phyloP scores from a whole-genome alignment of 1,284 basidiomycete genomes.

The Phellopilus nigrolimitatus region DNA sequence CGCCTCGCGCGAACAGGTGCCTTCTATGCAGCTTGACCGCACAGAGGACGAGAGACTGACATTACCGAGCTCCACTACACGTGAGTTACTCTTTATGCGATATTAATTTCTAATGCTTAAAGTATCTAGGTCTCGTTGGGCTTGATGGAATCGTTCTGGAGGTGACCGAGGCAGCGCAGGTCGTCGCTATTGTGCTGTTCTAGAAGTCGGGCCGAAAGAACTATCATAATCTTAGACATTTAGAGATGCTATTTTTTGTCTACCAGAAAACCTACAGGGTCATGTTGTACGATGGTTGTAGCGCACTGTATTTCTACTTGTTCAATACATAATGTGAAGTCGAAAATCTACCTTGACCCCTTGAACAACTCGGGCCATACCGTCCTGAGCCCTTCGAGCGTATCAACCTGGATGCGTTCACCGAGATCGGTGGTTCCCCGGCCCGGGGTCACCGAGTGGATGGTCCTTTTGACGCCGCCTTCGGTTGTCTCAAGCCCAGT shows the following conservation, averaged over 20 bases:
- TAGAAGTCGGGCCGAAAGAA: conserved; percentile 30
- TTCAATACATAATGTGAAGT: not conserved
- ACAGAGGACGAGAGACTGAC: conserved; percentile 75
- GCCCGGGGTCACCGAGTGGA: conserved; percentile 35
- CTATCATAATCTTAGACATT: not conserved
- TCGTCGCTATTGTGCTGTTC: conserved; percentile 69
- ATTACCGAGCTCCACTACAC: conserved; percentile 66
- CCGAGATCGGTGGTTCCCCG: conserved; percentile 4
- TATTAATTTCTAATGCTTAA: conserved; percentile 23
- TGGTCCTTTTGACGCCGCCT: conserved; percentile 51
- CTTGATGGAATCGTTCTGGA: conserved; percentile 82
- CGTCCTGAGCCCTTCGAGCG: conserved; percentile 56
- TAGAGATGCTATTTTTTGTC: too few relatives aligned
- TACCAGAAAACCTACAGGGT: not conserved
- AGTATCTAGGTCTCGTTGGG: conserved; percentile 56
- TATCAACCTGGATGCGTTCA: conserved; percentile 43
- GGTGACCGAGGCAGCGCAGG: conserved; percentile 72
- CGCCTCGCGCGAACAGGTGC: conserved; percentile 52
- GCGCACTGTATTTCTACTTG: not conserved
- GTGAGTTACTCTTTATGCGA: conserved; percentile 38
- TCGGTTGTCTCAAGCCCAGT: conserved; percentile 54
- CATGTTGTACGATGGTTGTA: not conserved
- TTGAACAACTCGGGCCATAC: conserved; percentile 70
- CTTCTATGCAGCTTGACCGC: conserved; percentile 83
- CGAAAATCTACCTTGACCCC: not conserved